Evolutionary conservation across 495 filamentous ascomycete genomes (phyloP), one percentile per base, ranked within the genome.

Genomic region (Aspergillus coremiiformis): DNA sequence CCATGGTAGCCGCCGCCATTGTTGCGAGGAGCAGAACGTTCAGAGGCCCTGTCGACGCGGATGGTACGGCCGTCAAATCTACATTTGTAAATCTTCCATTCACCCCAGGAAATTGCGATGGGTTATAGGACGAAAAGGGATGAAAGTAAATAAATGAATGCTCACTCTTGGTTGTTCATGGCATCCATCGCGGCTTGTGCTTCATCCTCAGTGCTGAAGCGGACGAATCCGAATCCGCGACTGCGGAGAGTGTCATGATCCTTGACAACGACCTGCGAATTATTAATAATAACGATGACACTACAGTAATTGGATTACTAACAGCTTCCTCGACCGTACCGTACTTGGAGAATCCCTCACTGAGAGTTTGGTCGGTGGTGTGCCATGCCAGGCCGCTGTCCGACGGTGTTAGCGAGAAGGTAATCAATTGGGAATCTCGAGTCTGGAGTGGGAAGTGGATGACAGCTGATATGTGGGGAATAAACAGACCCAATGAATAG

Each of bases 51-150:
- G 74, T 96, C 93, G 43, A 99, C 93, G 53, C 94, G 91, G 62
- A 99, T 96, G 49, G 79, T 80, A 51, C 93, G 91, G 43, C 93
- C 93, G 72, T 99, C 93, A 63, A 99, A 97, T 62, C 93, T 98
- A 60, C 6, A 20, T 19, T 29, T 44, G 51, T 52, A 37, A 51
- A 29, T 51, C 19, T 37, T 60, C 53, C 47, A 15, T 33, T 50
- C 44, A 41, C 29, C 7, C 21, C 21, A 39, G 39, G 21, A 2
- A 32, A 23, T 41, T 41, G 23, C 10, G 27, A 49, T 14, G 43
- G 2, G 17, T 21, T 20, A 17, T n/a, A 17, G 8, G 17, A 41
- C 29, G 4, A 39, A 30, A 20, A 24, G 20, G 12, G 27, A 26
- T 22, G 27, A 47, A 14, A 35, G 32, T 35, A 21, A 47, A 35